These are phyloP conservation scores for Paralagenidium karlingii DNA, from an alignment of 352 stramenopile species.

Conservation along the genomic window DNA sequence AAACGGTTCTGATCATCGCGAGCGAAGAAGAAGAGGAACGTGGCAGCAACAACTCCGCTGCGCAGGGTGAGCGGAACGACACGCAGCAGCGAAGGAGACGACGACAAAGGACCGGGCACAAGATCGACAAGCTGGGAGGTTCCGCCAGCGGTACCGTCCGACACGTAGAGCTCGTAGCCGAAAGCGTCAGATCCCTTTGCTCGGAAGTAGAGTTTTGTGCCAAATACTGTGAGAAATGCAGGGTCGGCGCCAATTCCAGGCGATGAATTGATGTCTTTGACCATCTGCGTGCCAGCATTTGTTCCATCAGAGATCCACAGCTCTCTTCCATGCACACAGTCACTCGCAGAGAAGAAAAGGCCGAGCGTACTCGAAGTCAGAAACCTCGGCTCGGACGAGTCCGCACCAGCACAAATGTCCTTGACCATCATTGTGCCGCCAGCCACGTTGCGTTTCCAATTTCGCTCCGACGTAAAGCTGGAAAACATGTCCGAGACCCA, in stretches of 20 bases:
- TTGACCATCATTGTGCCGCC: constrained; percentile 26
- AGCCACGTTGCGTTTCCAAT: background rate
- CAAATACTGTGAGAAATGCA: constrained; percentile 20
- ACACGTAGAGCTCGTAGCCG: constrained; percentile 43
- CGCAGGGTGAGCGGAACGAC: constrained; percentile 1
- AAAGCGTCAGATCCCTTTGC: constrained; percentile 8
- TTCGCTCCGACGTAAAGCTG: constrained; percentile 13
- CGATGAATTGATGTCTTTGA: constrained; percentile 32
- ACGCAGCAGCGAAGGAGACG: constrained; percentile 11
- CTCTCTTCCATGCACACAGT: constrained; percentile 50
- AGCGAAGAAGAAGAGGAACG: constrained; percentile 14
- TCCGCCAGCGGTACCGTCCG: constrained; percentile 24
- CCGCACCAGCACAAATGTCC: constrained; percentile 28
- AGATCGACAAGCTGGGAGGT: constrained; percentile 27
- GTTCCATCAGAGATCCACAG: constrained; percentile 52
- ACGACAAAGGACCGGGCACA: constrained; percentile 10
- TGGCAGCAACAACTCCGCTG: no score
- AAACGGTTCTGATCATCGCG: constrained; percentile 2
- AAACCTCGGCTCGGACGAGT: constrained; percentile 32
- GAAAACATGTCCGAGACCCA: constrained; percentile 43
- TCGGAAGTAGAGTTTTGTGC: constrained; percentile 21
- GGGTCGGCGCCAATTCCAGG: constrained; percentile 19
- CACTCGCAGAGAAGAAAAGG: constrained; percentile 56
- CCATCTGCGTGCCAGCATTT: constrained; percentile 17
- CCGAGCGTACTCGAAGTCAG: constrained; percentile 13